Evolutionary conservation across 1,284 basidiomycete genomes (phyloP), one percentile per base, ranked within the genome.

Genomic region (Leccinum huronense): DNA sequence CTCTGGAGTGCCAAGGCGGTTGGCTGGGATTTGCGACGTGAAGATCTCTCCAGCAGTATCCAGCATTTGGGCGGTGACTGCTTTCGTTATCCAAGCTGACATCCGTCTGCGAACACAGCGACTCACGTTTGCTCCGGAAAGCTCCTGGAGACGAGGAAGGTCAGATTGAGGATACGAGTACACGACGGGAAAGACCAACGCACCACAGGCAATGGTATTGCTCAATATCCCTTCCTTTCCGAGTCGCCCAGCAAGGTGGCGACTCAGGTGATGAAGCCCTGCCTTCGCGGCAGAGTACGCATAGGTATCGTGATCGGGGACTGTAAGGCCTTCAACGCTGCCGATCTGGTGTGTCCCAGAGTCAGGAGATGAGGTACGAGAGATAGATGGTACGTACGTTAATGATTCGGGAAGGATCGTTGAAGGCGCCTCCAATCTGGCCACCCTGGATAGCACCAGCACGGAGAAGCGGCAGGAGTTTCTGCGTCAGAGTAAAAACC

Each of bases 241-340:
- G 11, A 90, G 80, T 13, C 85, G 77, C 16, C 81, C 81, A 1
- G 85, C 89, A 31, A 91, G 78, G 67, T 87, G 83, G 23, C 84
- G 79, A 63, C 86, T 87, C 55, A 90, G 77, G 62, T 89, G 88
- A 71, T 86, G 84, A 62, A 86, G 75, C 2, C 79, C 85, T 5
- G 85, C 84, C 72, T 91, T 91, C 33, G 85, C 86, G 2, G 87
- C 82, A 31, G 86, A 83, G 72, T 91, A 91, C 2, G 88, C 86
- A 68, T 87, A 91, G 1, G 88, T 90, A 70, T 89, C 86, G 63
- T 85, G 81, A 23, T 77, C 73, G 4, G 86, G 84, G 0, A 86
- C 81, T 42, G 68, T 69, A 16, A 86, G 67, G 3, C 84, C 87
- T 70, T 89, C 87, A 19, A 89, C 79, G 2, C 85, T 86, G 11